These are phyloP conservation scores for Brasilioporus rufonigricans DNA, from an alignment of 768 basidiomycete species.

Conservation along the genomic window DNA sequence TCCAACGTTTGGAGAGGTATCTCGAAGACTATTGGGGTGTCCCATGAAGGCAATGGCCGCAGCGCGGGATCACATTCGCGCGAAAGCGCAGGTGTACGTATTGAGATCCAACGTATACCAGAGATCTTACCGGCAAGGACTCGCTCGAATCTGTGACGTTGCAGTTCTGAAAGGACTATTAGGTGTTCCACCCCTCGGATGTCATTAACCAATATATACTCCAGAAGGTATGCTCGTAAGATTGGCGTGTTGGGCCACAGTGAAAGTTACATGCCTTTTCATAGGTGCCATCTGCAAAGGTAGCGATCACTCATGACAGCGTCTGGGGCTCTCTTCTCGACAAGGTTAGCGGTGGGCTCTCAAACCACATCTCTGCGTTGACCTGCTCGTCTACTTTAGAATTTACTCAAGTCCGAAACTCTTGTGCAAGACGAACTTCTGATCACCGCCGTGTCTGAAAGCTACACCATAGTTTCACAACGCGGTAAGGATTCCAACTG, in stretches of 20 bases:
- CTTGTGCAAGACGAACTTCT: conserved; percentile 11
- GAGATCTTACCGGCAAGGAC: conserved; percentile 18
- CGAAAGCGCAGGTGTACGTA: background rate
- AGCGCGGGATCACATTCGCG: background rate
- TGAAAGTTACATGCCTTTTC: background rate
- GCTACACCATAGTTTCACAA: conserved; percentile 2
- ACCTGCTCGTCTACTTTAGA: conserved; percentile 1
- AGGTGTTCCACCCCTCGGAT: conserved; percentile 27
- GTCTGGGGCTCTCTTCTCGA: conserved; percentile 22
- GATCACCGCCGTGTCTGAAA: conserved; percentile 11
- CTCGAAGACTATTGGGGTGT: conserved; percentile 12
- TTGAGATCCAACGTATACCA: conserved; percentile 17
- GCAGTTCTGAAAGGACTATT: background rate
- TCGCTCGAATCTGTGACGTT: background rate
- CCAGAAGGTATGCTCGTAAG: conserved; percentile 6
- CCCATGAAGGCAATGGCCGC: background rate
- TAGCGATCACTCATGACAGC: conserved; percentile 25
- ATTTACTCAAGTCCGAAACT: conserved; percentile 8
- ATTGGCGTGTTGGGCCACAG: background rate
- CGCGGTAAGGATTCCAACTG: conserved; percentile 10
- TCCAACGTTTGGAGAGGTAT: conserved; percentile 17
- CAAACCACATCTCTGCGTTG: background rate
- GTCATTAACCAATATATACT: conserved; percentile 26
- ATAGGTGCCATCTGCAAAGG: conserved; percentile 22
- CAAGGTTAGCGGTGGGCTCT: conserved; percentile 3